These are phyloP conservation scores for Glonium stellatum DNA, from an alignment of 495 filamentous ascomycete species.

Conservation along the genomic window DNA sequence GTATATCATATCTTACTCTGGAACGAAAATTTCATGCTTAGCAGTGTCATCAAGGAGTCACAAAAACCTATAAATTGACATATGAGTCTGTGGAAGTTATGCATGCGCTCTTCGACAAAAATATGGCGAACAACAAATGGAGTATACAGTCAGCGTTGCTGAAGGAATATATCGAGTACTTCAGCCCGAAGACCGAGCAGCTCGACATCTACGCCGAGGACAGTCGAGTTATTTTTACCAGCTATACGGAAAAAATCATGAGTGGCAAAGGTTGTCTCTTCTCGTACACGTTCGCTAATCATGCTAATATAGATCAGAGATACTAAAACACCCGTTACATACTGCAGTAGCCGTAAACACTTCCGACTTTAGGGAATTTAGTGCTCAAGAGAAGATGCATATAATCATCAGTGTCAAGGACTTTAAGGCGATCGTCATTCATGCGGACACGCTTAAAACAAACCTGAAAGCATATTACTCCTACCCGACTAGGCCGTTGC, in stretches of 20 bases:
- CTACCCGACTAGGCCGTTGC: slow-evolving; percentile 71
- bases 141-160: slow-evolving; percentile 65
- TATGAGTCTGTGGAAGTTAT: slow-evolving; percentile 78
- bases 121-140: slow-evolving; percentile 67
- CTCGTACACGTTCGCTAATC: slow-evolving; percentile 1
- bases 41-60: slow-evolving; percentile 55
- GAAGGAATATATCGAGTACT: slow-evolving; percentile 83
- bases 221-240: slow-evolving; percentile 71
- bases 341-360: slow-evolving; percentile 84
- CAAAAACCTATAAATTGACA: slow-evolving; percentile 84
- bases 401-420: slow-evolving; percentile 90
- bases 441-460: slow-evolving; percentile 70
- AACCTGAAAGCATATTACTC: slow-evolving; percentile 73
- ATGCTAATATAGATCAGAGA: slow-evolving; percentile 46
- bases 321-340: slow-evolving; percentile 88
- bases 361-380: slow-evolving; percentile 77
- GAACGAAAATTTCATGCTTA: not conserved
- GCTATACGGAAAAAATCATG: slow-evolving; percentile 85
- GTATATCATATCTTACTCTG: slow-evolving; percentile 37
- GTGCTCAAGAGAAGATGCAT: slow-evolving; percentile 71
- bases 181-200: slow-evolving; percentile 83
- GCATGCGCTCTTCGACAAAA: slow-evolving; percentile 79
- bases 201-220: slow-evolving; percentile 77
- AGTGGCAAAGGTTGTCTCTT: slow-evolving; percentile 62
- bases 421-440: slow-evolving; percentile 80